Conservation (phyloP, 495 filamentous ascomycete genomes). For the Xylaria flabelliformis region DNA sequence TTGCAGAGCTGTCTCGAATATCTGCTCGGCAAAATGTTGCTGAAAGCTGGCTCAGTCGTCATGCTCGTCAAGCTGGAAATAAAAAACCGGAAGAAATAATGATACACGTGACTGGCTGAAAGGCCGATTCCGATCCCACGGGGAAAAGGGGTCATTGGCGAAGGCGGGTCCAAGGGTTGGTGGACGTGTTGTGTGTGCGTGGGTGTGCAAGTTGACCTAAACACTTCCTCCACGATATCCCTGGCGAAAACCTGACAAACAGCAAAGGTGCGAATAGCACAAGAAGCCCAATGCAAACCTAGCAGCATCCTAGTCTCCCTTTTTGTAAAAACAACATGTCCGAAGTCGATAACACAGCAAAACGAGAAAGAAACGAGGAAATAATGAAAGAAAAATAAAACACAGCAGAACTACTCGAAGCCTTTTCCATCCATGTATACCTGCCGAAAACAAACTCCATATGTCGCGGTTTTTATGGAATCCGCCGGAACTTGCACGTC, state of each 20-base stretch:
- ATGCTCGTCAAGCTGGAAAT: slow-evolving; percentile 42
- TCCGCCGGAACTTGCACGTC: slow-evolving; percentile 38
- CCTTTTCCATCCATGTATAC: slow-evolving; percentile 47
- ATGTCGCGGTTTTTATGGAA: slow-evolving; percentile 40
- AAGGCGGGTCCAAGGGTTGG: slow-evolving; percentile 31
- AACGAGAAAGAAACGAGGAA: slow-evolving; percentile 30
- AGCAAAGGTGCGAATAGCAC: slow-evolving; percentile 25
- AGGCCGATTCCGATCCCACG: slow-evolving; percentile 39
- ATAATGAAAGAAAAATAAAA: slow-evolving; percentile 30
- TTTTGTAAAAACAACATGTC: slow-evolving; percentile 28
- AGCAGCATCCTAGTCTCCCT: slow-evolving; percentile 35
- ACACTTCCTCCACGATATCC: slow-evolving; percentile 25
- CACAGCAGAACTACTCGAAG: slow-evolving; percentile 36
- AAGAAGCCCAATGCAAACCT: slow-evolving; percentile 34
- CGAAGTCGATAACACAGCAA: slow-evolving; percentile 24
- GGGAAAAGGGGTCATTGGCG: slow-evolving; percentile 34
- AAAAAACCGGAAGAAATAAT: slow-evolving; percentile 47
- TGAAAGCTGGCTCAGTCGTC: slow-evolving; percentile 44
- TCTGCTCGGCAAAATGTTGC: slow-evolving; percentile 45
- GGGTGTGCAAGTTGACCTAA: slow-evolving; percentile 29
- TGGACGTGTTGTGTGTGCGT: slow-evolving; percentile 32
- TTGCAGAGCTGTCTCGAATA: slow-evolving; percentile 45
- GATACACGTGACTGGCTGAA: slow-evolving; percentile 45
- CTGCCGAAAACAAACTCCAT: slow-evolving; percentile 45
- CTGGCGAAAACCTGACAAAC: slow-evolving; percentile 26